These are phyloP conservation scores for Pterulicium gracile DNA, from an alignment of 1,284 basidiomycete species.

Conservation along the genomic window DNA sequence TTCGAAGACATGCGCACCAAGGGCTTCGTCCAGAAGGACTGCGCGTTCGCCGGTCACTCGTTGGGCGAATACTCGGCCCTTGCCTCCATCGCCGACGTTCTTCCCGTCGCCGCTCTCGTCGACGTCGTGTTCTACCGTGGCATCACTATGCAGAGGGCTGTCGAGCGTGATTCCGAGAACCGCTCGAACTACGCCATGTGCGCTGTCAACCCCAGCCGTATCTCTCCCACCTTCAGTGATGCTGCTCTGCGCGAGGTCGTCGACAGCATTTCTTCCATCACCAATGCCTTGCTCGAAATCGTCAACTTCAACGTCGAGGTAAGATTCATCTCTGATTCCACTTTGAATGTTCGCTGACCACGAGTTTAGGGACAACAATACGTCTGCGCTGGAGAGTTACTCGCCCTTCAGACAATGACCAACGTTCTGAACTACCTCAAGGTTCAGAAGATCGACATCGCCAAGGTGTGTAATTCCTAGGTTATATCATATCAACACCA, in stretches of 20 bases:
- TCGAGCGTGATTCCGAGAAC: conserved; percentile 87
- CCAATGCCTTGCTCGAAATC: conserved; percentile 82
- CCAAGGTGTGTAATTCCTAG: conserved; percentile 47
- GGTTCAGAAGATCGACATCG: conserved; percentile 92
- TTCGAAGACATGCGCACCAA: conserved; percentile 98
- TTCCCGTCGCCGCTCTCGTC: conserved; percentile 91
- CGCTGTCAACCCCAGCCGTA: conserved; percentile 93
- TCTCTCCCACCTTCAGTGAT: conserved; percentile 90
- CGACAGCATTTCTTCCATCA: conserved; percentile 73
- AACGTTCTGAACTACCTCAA: conserved; percentile 97
- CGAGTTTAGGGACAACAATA: conserved; percentile 80
- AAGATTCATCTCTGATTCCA: conserved; percentile 13
- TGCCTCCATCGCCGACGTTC: conserved; percentile 92
- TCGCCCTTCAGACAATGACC: conserved; percentile 88
- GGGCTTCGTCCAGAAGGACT: conserved; percentile 86
- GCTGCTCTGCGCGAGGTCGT: conserved; percentile 92
- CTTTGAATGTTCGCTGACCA: conserved; percentile 4
- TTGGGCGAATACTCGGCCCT: conserved; percentile 97
- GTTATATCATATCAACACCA: conserved; percentile 7
- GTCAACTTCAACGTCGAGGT: conserved; percentile 98
- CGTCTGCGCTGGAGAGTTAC: conserved; percentile 93
- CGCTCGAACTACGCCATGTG: conserved; percentile 98
- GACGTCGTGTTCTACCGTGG: conserved; percentile 99
- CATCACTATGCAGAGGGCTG: conserved; percentile 98
- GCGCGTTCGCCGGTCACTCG: conserved; percentile 95